Evolutionary conservation across 306 rosid genomes (phyloP).

Genomic region (Lathyrus tuberosus): DNA sequence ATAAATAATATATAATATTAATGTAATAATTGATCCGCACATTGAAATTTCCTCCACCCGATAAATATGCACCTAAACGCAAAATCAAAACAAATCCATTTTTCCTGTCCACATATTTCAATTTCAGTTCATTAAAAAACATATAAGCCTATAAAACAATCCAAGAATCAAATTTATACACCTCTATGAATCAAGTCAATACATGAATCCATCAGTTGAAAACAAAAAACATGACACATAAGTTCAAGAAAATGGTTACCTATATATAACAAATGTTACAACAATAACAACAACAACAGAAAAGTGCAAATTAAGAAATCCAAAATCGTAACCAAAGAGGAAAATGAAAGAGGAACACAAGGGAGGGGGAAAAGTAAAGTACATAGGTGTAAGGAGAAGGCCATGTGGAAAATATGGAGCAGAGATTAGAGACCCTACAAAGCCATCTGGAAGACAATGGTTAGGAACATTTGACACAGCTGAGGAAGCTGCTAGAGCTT

Average conservation of each 20-base stretch:
- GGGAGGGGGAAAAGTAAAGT: constrained; percentile 48
- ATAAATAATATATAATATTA: background rate
- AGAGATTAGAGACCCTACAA: constrained; percentile 68
- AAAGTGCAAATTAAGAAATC: background rate
- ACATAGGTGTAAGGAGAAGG: constrained; percentile 67
- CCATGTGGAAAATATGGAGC: constrained; percentile 84
- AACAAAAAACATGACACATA: background rate
- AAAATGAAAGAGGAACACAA: background rate
- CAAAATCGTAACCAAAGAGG: background rate
- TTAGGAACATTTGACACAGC: constrained; percentile 78
- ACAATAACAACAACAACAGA: background rate
- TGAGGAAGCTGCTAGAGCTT: constrained; percentile 75
- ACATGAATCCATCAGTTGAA: background rate
- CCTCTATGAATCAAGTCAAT: constrained; percentile 28
- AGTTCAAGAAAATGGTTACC: background rate
- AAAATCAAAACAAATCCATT: background rate
- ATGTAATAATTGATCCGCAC: background rate
- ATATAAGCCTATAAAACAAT: background rate
- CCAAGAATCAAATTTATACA: constrained; percentile 28
- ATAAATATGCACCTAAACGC: background rate
- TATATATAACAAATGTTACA: constrained; percentile 13
- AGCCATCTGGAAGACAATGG: constrained; percentile 62
- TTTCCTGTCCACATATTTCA: constrained; percentile 9
- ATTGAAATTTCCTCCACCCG: background rate
- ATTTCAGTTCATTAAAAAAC: constrained; percentile 1